A percentile compares a stretch with the other conserved stretches of the same genome.
Conservation (phyloP, 1,284 basidiomycete species). For the Tausonia pullulans region DNA sequence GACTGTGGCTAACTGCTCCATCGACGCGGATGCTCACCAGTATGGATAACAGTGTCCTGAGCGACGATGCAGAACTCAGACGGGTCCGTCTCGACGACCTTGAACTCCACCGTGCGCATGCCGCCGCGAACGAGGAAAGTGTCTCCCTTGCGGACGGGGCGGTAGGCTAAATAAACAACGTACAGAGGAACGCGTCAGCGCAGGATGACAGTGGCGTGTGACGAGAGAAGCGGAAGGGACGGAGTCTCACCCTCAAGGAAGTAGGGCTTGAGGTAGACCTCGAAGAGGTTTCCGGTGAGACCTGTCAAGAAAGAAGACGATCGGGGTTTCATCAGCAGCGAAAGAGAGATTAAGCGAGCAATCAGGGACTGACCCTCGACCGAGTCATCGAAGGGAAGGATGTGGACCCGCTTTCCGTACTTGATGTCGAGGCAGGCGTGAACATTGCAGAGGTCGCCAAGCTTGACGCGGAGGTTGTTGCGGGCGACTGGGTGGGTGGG, state of each 20-base stretch:
- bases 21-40: constrained; percentile 40
- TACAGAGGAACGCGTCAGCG: background rate
- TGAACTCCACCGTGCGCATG: constrained; percentile 97
- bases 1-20: background rate
- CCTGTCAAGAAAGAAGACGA: constrained; percentile 25
- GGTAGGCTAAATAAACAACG: constrained; percentile 51
- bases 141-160: constrained; percentile 89
- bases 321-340: background rate
- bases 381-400: constrained; percentile 96
- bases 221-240: background rate
- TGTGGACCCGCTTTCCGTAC: constrained; percentile 95
- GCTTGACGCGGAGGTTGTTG: constrained; percentile 94
- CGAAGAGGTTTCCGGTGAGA: constrained; percentile 94
- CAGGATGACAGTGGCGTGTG: background rate
- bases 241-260: constrained; percentile 75
- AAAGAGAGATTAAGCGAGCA: background rate
- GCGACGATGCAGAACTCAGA: constrained; percentile 95
- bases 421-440: constrained; percentile 97
- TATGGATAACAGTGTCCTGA: constrained; percentile 93
- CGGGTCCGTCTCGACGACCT: constrained; percentile 91
- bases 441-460: constrained; percentile 90
- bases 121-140: constrained; percentile 98
- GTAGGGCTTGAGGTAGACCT: constrained; percentile 97
- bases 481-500: constrained; percentile 61
- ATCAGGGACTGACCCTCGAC: constrained; percentile 55